These are phyloP conservation scores for Magnusiomyces suaveolens DNA, from an alignment of 1,139 yeast genomes.

Conservation along the genomic window DNA sequence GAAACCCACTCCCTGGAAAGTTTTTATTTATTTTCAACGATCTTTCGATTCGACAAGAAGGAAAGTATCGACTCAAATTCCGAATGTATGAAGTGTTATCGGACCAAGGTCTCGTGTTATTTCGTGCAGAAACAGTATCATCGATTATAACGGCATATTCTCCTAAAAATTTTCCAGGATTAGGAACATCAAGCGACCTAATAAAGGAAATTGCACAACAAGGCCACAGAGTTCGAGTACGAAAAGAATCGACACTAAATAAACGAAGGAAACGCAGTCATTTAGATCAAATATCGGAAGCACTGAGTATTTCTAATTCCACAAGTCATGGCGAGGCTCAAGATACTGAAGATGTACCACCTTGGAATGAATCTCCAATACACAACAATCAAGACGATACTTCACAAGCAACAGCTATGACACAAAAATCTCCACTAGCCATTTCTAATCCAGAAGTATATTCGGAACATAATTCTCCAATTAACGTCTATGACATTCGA, in stretches of 20 bases:
- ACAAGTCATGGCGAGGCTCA: too few species aligned
- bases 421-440: too few species aligned
- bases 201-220: slow-evolving; percentile 31
- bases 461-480: too few species aligned
- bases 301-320: too few species aligned
- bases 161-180: slow-evolving; percentile 33
- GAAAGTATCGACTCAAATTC: slow-evolving; percentile 27
- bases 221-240: slow-evolving; percentile 31
- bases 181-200: slow-evolving; percentile 29
- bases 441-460: too few species aligned
- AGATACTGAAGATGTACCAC: too few species aligned
- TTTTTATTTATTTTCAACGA: slow-evolving; percentile 30
- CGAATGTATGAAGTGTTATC: slow-evolving; percentile 26
- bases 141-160: slow-evolving; percentile 29
- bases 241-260: slow-evolving; percentile 25
- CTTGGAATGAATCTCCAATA: too few species aligned
- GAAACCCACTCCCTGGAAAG: slow-evolving; percentile 24
- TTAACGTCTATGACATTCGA: too few species aligned
- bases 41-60: slow-evolving; percentile 31
- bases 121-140: slow-evolving; percentile 24
- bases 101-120: slow-evolving; percentile 18
- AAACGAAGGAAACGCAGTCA: slow-evolving; percentile 13
- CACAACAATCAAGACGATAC: too few species aligned
- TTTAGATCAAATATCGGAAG: neutral
- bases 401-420: too few species aligned